Percentiles rank a stretch among this genome's conserved stretches.
Evolutionary conservation across 768 basidiomycete species (phyloP).

Genomic region (Termitomyces sp.): DNA sequence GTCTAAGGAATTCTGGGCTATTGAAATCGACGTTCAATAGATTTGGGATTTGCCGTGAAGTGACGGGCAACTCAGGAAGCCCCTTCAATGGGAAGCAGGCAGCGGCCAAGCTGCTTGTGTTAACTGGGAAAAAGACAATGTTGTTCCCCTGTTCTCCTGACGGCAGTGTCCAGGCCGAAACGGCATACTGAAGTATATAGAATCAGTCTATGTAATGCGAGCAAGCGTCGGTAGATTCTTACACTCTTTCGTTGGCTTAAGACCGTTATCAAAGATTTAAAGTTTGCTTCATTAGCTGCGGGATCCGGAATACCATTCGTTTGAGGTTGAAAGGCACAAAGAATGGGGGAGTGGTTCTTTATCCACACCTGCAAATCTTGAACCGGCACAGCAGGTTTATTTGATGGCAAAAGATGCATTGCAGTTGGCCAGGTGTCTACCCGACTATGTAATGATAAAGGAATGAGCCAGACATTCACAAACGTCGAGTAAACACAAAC

Average conservation of each 20-base stretch:
- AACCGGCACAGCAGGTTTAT: slow-evolving; percentile 35
- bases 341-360: slow-evolving; percentile 31
- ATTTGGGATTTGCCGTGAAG: slow-evolving; percentile 2
- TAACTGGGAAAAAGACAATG: slow-evolving; percentile 35
- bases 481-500: slow-evolving; percentile 14
- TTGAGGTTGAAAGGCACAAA: slow-evolving; percentile 39
- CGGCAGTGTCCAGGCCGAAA: slow-evolving; percentile 33
- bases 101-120: slow-evolving; percentile 21
- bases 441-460: slow-evolving; percentile 30
- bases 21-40: slow-evolving; percentile 8
- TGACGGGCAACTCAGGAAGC: slow-evolving; percentile 33
- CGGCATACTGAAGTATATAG: slow-evolving; percentile 30
- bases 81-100: slow-evolving; percentile 36
- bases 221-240: slow-evolving; percentile 15
- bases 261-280: slow-evolving; percentile 36
- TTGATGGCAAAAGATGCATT: slow-evolving; percentile 37
- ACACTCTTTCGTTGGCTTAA: slow-evolving; percentile 45
- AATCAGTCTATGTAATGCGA: no score
- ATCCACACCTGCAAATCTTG: slow-evolving; percentile 47
- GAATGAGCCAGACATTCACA: not conserved
- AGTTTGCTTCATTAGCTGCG: slow-evolving; percentile 39
- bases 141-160: slow-evolving; percentile 30
- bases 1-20: slow-evolving; percentile 13
- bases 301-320: slow-evolving; percentile 26
- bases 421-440: slow-evolving; percentile 50